phyloP scores from a whole-genome alignment of 2,329 filamentous ascomycete species.

The Aschersonia sp. region DNA sequence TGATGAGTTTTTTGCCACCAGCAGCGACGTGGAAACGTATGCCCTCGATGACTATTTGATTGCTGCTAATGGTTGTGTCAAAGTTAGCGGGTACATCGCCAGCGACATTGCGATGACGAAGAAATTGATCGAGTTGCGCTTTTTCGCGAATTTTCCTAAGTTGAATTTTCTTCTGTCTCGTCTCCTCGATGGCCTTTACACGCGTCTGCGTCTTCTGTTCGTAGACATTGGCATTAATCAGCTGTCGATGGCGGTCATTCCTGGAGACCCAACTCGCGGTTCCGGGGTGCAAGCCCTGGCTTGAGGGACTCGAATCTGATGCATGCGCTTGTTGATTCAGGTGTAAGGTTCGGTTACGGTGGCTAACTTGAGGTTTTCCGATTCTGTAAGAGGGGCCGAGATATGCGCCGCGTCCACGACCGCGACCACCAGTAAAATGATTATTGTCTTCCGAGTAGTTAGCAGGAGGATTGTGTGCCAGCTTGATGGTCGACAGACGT shows the following conservation, averaged over 20 bases:
- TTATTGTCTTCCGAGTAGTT: slow-evolving; percentile 2
- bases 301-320: slow-evolving; percentile 22
- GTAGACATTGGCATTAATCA: slow-evolving; percentile 70
- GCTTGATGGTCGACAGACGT: slow-evolving; percentile 15
- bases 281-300: slow-evolving; percentile 15
- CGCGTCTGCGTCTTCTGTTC: slow-evolving; percentile 58
- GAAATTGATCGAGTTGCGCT: slow-evolving; percentile 30
- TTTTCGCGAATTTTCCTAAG: slow-evolving; percentile 43
- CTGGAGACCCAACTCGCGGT: slow-evolving; percentile 48
- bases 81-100: slow-evolving; percentile 9
- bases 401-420: slow-evolving; percentile 14
- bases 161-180: slow-evolving; percentile 40
- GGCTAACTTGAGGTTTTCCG: slow-evolving; percentile 18
- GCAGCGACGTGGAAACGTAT: slow-evolving; percentile 60
- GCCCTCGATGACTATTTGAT: slow-evolving; percentile 56
- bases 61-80: slow-evolving; percentile 19
- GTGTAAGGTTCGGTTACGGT: slow-evolving; percentile 45
- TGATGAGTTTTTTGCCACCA: slow-evolving; percentile 71
- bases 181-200: slow-evolving; percentile 57
- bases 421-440: not conserved
- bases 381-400: slow-evolving; percentile 18
- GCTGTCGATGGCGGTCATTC: slow-evolving; percentile 62
- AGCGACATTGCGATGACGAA: slow-evolving; percentile 13
- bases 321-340: slow-evolving; percentile 31
- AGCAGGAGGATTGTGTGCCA: not conserved